Conservation (phyloP, 2,329 filamentous ascomycete genomes). For the Nannizziopsis barbatae region DNA sequence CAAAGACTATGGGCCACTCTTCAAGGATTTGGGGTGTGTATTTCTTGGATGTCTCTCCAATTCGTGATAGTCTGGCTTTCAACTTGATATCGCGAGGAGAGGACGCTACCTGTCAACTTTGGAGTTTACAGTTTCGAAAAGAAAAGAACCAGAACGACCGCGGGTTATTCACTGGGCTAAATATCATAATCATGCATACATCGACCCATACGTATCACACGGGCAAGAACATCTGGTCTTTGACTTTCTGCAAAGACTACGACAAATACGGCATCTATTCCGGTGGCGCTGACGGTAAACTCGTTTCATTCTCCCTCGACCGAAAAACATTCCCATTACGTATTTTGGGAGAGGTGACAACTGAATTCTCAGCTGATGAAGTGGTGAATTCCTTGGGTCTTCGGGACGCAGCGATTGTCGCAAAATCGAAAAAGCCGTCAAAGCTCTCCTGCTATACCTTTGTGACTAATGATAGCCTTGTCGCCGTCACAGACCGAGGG, state of each 20-base stretch:
- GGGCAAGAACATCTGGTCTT: constrained; percentile 88
- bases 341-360: neutral
- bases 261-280: constrained; percentile 44
- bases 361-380: constrained; percentile 9
- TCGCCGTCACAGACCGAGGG: constrained; percentile 24
- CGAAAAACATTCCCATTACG: constrained; percentile 10
- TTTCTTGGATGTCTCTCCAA: constrained; percentile 42
- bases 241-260: constrained; percentile 33
- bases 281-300: constrained; percentile 72
- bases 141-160: constrained; percentile 14
- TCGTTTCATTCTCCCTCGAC: constrained; percentile 28
- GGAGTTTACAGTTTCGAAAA: constrained; percentile 45
- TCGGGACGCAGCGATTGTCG: neutral
- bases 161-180: constrained; percentile 17
- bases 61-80: constrained; percentile 24
- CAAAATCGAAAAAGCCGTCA: constrained; percentile 12
- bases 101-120: constrained; percentile 65
- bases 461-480: constrained; percentile 25
- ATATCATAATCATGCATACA: constrained; percentile 39
- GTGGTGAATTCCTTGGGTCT: neutral
- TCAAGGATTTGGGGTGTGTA: constrained; percentile 83
- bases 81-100: constrained; percentile 70
- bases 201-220: constrained; percentile 54
- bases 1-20: constrained; percentile 69
- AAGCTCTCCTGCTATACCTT: constrained; percentile 26